Evolutionary conservation across 139 green algal genomes (phyloP).

Genomic region (Chlamydomonas sphaeroides): DNA sequence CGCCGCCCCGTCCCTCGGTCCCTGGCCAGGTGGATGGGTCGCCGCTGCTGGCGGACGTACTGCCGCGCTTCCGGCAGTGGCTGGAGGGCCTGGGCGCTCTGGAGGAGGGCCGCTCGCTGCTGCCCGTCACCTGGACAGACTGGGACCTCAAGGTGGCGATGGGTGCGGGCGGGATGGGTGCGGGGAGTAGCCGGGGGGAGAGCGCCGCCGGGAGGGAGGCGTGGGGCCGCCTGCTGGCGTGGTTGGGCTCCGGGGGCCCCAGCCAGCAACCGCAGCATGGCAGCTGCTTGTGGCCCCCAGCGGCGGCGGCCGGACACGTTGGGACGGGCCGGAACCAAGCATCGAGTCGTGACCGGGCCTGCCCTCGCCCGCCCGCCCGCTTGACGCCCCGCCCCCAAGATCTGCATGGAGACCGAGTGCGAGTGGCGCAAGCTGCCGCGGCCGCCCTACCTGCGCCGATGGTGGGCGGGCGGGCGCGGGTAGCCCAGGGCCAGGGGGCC

Average conservation of each 20-base stretch:
- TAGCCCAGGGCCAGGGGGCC: too few species aligned
- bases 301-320: not conserved
- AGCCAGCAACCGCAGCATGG: not conserved
- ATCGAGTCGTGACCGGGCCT: too few species aligned
- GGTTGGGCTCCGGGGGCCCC: too few species aligned
- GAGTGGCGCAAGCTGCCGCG: constrained; percentile 68
- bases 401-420: constrained; percentile 68
- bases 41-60: constrained; percentile 49
- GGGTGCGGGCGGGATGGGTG: not conserved
- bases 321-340: too few species aligned
- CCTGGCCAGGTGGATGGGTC: constrained; percentile 58
- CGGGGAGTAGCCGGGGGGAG: too few species aligned
- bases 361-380: not conserved
- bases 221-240: too few species aligned
- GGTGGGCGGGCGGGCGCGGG: too few species aligned
- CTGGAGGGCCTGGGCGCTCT: constrained; percentile 60
- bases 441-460: constrained; percentile 67
- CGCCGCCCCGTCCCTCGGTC: too few species aligned
- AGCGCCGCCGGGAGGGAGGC: too few species aligned
- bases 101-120: constrained; percentile 33
- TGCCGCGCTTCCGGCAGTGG: constrained; percentile 63
- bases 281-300: not conserved
- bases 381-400: constrained; percentile 33
- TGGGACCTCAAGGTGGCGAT: constrained; percentile 73
- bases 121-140: constrained; percentile 74